phyloP scores from a whole-genome alignment of 106 monocot species.

The Gastrodia elata region DNA sequence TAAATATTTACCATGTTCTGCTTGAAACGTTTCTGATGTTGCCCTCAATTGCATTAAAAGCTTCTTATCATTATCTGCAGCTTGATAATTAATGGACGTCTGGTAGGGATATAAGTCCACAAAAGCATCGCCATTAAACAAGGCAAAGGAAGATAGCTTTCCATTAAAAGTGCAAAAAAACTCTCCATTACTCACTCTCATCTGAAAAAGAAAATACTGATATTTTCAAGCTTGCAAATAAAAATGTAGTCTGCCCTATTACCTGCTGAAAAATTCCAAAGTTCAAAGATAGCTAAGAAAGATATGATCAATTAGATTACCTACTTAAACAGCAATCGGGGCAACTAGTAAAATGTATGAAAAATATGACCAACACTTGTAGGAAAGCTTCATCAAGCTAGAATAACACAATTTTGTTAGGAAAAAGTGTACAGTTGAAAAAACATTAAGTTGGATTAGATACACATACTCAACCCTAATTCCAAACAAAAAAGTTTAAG shows the following conservation, averaged over 20 bases:
- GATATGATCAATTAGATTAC: not conserved
- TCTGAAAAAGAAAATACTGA: slow-evolving; percentile 23
- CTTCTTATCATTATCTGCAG: slow-evolving; percentile 19
- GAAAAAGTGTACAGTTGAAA: too few species aligned
- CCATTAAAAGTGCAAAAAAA: slow-evolving; percentile 38
- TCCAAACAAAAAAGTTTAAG: too few species aligned
- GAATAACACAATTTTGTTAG: slow-evolving; percentile 1
- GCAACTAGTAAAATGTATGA: not conserved
- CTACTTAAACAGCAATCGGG: not conserved
- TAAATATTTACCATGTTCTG: slow-evolving; percentile 27
- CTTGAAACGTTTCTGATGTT: slow-evolving; percentile 20
- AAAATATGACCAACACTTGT: not conserved
- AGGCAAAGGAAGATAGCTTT: slow-evolving; percentile 66
- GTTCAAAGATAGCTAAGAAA: not conserved
- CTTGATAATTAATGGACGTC: slow-evolving; percentile 28
- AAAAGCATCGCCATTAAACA: slow-evolving; percentile 40
- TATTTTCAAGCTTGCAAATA: not conserved
- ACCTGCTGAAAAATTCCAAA: not conserved
- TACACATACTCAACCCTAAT: too few species aligned
- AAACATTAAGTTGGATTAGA: too few species aligned
- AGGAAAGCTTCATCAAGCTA: not conserved
- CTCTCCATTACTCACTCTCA: slow-evolving; percentile 36
- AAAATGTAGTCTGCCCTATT: not conserved
- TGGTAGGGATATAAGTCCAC: slow-evolving; percentile 44
- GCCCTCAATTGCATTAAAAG: slow-evolving; percentile 28